Evolutionary conservation across 306 rosid genomes (phyloP).

Genomic region (Quercus cerris): DNA sequence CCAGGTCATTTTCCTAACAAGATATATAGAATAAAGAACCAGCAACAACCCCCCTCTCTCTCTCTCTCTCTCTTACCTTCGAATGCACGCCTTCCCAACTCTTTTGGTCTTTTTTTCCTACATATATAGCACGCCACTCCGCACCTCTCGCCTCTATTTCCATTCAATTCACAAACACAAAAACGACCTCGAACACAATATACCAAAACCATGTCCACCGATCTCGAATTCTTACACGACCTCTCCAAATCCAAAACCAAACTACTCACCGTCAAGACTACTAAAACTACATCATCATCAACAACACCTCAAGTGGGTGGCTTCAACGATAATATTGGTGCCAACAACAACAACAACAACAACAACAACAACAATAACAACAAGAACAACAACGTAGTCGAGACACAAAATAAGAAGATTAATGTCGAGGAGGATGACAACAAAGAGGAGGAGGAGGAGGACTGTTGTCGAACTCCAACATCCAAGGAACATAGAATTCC

Average conservation of each 20-base stretch:
- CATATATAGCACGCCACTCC: neutral
- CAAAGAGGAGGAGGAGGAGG: neutral
- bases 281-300: constrained; percentile 4
- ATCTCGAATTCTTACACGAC: constrained; percentile 41
- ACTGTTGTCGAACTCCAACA: constrained; percentile 42
- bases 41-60: constrained; percentile 19
- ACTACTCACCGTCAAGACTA: constrained; percentile 19
- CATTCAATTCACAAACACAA: neutral
- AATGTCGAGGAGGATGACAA: neutral
- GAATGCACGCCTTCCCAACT: constrained; percentile 36
- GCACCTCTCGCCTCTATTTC: neutral
- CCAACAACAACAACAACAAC: neutral
- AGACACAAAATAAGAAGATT: neutral
- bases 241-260: constrained; percentile 32
- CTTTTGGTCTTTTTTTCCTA: neutral
- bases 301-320: no score
- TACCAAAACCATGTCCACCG: constrained; percentile 35
- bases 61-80: constrained; percentile 24
- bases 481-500: constrained; percentile 43
- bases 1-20: constrained; percentile 11
- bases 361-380: neutral
- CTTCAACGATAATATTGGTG: neutral
- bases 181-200: neutral
- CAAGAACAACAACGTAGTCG: neutral
- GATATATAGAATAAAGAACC: constrained; percentile 25